phyloP scores from a whole-genome alignment of 257 asterid species.

The Scutellaria barbata region DNA sequence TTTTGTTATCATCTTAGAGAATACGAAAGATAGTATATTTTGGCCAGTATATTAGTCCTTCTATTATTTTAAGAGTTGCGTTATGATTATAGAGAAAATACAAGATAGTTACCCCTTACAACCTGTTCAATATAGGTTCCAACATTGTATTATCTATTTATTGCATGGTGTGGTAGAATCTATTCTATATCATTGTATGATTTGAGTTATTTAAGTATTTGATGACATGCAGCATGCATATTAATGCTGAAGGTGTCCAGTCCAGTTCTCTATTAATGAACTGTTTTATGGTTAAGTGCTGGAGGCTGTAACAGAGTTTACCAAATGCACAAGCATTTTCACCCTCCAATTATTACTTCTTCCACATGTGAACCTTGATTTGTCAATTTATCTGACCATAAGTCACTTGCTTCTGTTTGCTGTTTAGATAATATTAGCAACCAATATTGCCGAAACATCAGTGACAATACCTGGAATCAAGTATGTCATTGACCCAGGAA shows the following conservation, averaged over 20 bases:
- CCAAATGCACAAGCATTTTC: slow-evolving; percentile 8
- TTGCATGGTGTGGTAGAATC: background rate
- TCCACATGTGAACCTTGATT: slow-evolving; percentile 4
- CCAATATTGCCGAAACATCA: slow-evolving; percentile 98
- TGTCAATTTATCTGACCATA: slow-evolving; percentile 28
- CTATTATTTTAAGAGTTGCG: background rate
- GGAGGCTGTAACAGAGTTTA: slow-evolving; percentile 9
- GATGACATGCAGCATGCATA: background rate
- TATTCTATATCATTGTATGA: slow-evolving; percentile 6
- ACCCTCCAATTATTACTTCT: slow-evolving; percentile 26
- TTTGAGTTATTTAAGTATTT: background rate
- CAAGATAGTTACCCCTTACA: no score
- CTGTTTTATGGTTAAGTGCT: slow-evolving; percentile 12
- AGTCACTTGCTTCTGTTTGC: slow-evolving; percentile 35
- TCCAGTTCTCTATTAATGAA: slow-evolving; percentile 23
- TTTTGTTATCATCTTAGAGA: background rate
- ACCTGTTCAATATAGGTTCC: background rate
- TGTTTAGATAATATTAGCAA: slow-evolving; percentile 83
- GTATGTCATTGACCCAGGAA: slow-evolving; percentile 96
- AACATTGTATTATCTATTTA: background rate
- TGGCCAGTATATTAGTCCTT: slow-evolving; percentile 1
- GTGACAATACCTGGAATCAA: slow-evolving; percentile 98
- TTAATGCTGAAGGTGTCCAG: background rate
- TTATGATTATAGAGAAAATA: background rate
- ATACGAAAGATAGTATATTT: background rate